A percentile compares a stretch with the other conserved stretches of the same genome.
Conservation (phyloP, 192 early-diverging fungal species). For the Thamnidium elegans region DNA sequence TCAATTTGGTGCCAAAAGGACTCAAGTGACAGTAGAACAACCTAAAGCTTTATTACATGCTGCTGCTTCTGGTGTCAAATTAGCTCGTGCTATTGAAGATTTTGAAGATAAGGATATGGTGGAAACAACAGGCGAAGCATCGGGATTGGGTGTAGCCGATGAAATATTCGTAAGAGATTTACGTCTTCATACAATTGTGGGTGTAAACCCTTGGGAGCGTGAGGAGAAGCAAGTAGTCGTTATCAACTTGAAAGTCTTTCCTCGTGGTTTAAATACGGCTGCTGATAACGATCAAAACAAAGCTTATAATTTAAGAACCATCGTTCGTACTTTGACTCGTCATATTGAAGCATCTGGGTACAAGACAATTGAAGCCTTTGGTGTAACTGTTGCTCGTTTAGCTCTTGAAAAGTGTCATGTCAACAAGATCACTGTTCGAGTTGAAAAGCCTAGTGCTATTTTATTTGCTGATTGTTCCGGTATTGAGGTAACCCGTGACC, state of each 20-base stretch:
- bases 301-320: slow-evolving; percentile 86
- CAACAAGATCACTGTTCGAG: slow-evolving; percentile 81
- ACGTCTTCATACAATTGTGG: slow-evolving; percentile 81
- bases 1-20: slow-evolving; percentile 61
- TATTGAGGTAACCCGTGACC: slow-evolving; percentile 83
- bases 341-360: slow-evolving; percentile 85
- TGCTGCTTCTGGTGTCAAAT: slow-evolving; percentile 80
- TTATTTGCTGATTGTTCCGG: slow-evolving; percentile 88
- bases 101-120: slow-evolving; percentile 8
- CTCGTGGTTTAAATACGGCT: slow-evolving; percentile 31
- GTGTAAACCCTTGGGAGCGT: slow-evolving; percentile 94
- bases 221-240: slow-evolving; percentile 89
- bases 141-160: slow-evolving; percentile 58
- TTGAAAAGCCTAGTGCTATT: slow-evolving; percentile 95
- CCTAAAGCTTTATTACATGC: slow-evolving; percentile 91
- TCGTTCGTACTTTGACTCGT: slow-evolving; percentile 73
- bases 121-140: slow-evolving; percentile 40
- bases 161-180: slow-evolving; percentile 83
- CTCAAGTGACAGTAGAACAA: slow-evolving; percentile 77
- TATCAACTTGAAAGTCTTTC: slow-evolving; percentile 73
- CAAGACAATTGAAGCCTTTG: slow-evolving; percentile 95
- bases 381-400: slow-evolving; percentile 74
- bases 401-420: slow-evolving; percentile 79
- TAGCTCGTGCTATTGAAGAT: slow-evolving; percentile 72
- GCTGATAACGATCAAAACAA: slow-evolving; percentile 56